Base-by-base conservation (phyloP, 2,329 filamentous ascomycete genomes). In the Penicillium freii region DNA sequence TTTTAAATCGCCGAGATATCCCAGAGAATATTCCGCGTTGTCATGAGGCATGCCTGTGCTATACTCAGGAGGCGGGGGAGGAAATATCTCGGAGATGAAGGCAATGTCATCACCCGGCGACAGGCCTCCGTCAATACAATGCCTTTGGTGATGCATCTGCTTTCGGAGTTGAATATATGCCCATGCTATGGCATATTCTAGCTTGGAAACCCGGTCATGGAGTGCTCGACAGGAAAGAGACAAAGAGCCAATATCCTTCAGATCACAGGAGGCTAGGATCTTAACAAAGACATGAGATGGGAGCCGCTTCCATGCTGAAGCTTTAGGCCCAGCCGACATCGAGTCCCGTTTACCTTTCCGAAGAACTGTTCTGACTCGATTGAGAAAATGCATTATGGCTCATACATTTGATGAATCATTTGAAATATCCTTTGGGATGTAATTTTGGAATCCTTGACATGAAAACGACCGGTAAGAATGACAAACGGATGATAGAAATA, bases 11-110 rank as follows among this genome's bases (percentile, higher is more conserved):
- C 60, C 58, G 17, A 70, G 43, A 49, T 70, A 70, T 13, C 59
- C 65, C 21, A 70, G 59, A n/a, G 66, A 65, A 44, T 69, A 68
- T n/a, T 65, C 60, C 13, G 64, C 65, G 25, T 61, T 60, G 34
- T 60, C 61, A n/a, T 66, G 60, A 10, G 44, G 43, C 10, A 56
- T 42, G 13, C 42, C 61, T 10, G 51, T n/a, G 4, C 62, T 54
- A 34, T 70, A 70, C 10, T 66, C 60, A 21, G 68, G 67, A 25
- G 68, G 68, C 0, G 66, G 65, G 9, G 68, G 67, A 11, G 68
- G 67, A 5, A 69, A 70, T 19, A 70, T 50, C 15, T 64, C 60
- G 1, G 65, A 62, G 19, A 70, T 64, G 48, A 70, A 69, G 15
- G 64, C 60, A 13, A 70, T 50, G 17, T 69, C 66, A 47, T 69